A percentile compares a stretch with the other conserved stretches of the same genome.
Conservation (phyloP, 2,329 filamentous ascomycete species). For the Talaromyces marneffei region DNA sequence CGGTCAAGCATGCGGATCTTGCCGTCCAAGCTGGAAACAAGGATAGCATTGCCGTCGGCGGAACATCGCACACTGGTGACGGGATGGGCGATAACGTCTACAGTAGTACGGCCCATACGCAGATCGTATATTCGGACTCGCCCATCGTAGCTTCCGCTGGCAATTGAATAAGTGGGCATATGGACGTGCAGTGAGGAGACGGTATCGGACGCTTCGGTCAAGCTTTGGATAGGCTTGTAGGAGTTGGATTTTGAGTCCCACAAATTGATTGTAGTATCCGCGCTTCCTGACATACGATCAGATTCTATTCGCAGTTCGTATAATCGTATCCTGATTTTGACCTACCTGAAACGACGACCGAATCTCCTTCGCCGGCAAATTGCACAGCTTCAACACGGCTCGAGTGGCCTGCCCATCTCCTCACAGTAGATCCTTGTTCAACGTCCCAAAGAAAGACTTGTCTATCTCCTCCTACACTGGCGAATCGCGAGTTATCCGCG, state of each 20-base stretch:
- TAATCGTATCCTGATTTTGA: background rate
- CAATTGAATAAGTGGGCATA: slow-evolving; percentile 46
- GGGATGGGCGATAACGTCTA: slow-evolving; percentile 60
- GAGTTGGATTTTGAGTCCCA: slow-evolving; percentile 39
- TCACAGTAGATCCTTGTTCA: slow-evolving; percentile 66
- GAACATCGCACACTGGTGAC: slow-evolving; percentile 73
- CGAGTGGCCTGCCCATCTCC: slow-evolving; percentile 67
- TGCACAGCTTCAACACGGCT: slow-evolving; percentile 70
- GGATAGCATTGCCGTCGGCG: slow-evolving; percentile 64
- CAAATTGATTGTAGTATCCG: slow-evolving; percentile 39
- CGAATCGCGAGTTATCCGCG: slow-evolving; percentile 75
- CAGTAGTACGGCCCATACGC: slow-evolving; percentile 63
- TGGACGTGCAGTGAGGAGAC: slow-evolving; percentile 38
- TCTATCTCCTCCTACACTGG: slow-evolving; percentile 83
- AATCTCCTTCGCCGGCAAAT: slow-evolving; percentile 71
- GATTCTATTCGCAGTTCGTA: background rate
- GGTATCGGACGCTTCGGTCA: slow-evolving; percentile 38
- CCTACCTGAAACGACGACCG: slow-evolving; percentile 62
- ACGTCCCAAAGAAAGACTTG: slow-evolving; percentile 95
- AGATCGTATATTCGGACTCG: slow-evolving; percentile 76
- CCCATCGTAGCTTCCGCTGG: slow-evolving; percentile 78
- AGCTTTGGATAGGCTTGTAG: slow-evolving; percentile 39
- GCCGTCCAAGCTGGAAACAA: slow-evolving; percentile 72
- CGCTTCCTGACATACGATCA: slow-evolving; percentile 28
- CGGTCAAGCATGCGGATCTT: slow-evolving; percentile 77